Evolutionary conservation across 2,329 filamentous ascomycete species (phyloP).

Genomic region (Elsinoe fawcettii): DNA sequence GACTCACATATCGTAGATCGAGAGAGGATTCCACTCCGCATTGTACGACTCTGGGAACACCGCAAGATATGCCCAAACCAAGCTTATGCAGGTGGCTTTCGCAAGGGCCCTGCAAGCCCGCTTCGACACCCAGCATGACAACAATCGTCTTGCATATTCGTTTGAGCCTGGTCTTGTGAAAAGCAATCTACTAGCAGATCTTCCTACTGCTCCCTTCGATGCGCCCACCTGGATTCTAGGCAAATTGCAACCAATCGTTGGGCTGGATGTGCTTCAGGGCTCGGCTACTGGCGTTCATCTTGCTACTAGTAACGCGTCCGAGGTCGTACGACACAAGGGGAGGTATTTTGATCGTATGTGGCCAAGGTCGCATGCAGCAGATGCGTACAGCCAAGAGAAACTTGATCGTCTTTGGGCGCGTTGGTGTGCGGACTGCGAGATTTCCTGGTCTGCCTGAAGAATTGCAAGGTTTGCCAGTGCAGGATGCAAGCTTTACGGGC

Average conservation of each 20-base stretch:
- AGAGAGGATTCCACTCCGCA: not conserved
- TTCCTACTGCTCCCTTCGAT: conserved; percentile 17
- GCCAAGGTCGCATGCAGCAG: not conserved
- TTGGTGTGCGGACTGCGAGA: not conserved
- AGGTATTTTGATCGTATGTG: not conserved
- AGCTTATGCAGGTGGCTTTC: conserved; percentile 19
- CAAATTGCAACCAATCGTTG: conserved; percentile 12
- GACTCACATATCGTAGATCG: too few species aligned
- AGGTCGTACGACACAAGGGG: conserved; percentile 5
- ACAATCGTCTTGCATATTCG: conserved; percentile 6
- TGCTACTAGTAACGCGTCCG: conserved; percentile 15
- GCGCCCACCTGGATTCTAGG: conserved; percentile 16
- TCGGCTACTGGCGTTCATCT: conserved; percentile 20
- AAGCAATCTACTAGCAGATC: not conserved
- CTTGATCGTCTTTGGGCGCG: not conserved
- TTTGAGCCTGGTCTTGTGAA: conserved; percentile 19
- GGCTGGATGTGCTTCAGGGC: conserved; percentile 17
- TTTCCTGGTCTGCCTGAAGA: not conserved
- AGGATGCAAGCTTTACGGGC: too few species aligned
- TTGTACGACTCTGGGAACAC: not conserved
- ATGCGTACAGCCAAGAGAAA: not conserved
- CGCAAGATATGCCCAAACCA: conserved; percentile 17
- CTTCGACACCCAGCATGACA: conserved; percentile 12
- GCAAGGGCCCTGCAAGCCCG: conserved; percentile 15
- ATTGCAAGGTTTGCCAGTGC: too few species aligned